phyloP scores from a whole-genome alignment of 129 eudicot species.

The Helianthus tuberosus region DNA sequence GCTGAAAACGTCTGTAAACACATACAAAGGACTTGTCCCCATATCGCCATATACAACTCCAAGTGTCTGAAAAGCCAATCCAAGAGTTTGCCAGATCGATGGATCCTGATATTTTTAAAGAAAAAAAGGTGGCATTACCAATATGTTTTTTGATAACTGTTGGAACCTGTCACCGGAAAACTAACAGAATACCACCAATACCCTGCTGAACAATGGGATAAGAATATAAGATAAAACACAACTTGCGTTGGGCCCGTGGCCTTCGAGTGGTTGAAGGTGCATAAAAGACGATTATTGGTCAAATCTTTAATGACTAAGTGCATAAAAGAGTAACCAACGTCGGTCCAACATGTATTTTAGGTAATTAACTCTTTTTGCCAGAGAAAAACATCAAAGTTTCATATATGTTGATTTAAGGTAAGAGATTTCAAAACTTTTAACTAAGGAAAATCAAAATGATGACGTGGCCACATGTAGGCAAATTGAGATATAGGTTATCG shows the following conservation, averaged over 20 bases:
- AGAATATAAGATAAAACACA: not conserved
- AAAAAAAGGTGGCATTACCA: not conserved
- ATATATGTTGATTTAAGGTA: too few species aligned
- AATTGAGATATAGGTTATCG: too few species aligned
- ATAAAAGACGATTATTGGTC: not conserved
- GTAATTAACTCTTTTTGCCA: too few species aligned
- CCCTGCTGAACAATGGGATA: not conserved
- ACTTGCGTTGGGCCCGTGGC: not conserved
- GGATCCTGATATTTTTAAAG: slow-evolving; percentile 54
- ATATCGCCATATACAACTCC: slow-evolving; percentile 98
- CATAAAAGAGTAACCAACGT: not conserved
- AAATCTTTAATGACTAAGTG: not conserved
- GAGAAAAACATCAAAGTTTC: too few species aligned
- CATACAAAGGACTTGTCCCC: slow-evolving; percentile 98
- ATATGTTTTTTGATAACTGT: not conserved
- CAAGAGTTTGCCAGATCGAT: slow-evolving; percentile 71
- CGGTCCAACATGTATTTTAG: too few species aligned
- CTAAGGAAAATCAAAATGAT: too few species aligned
- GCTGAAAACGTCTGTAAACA: slow-evolving; percentile 90
- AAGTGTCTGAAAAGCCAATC: slow-evolving; percentile 93
- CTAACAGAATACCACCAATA: not conserved
- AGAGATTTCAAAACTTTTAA: too few species aligned
- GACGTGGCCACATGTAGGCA: too few species aligned
- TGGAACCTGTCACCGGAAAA: not conserved
- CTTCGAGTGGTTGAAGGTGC: not conserved